These are phyloP conservation scores for Melanopsichium pennsylvanicum DNA, from an alignment of 1,284 basidiomycete genomes.

Conservation along the genomic window DNA sequence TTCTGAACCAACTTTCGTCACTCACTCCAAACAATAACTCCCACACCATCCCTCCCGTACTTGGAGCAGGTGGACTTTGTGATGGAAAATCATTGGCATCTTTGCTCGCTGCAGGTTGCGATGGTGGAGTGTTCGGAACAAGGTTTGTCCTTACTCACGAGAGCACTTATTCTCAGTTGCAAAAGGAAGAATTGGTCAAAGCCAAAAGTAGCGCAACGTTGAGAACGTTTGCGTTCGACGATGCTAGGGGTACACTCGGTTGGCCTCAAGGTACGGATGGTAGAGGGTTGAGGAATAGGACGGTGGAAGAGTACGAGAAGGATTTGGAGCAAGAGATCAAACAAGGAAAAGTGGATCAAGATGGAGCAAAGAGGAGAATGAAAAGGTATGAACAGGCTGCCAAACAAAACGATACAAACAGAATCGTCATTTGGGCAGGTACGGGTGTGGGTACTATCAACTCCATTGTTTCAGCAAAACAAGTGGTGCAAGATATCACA, in stretches of 20 bases:
- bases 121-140: constrained; percentile 61
- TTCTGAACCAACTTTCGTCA: constrained; percentile 9
- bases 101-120: constrained; percentile 53
- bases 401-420: constrained; percentile 40
- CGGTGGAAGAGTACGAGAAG: constrained; percentile 54
- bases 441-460: constrained; percentile 57
- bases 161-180: constrained; percentile 48
- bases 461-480: constrained; percentile 40
- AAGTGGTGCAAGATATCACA: constrained; percentile 47
- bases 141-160: constrained; percentile 61
- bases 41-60: constrained; percentile 22
- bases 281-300: constrained; percentile 52
- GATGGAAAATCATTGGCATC: constrained; percentile 50
- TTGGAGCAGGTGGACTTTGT: constrained; percentile 59
- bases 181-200: constrained; percentile 53
- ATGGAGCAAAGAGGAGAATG: constrained; percentile 34
- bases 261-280: constrained; percentile 63
- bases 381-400: constrained; percentile 55
- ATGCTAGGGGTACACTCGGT: constrained; percentile 58
- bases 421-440: constrained; percentile 62
- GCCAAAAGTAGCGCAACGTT: constrained; percentile 42
- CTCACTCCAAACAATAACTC: constrained; percentile 30
- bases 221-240: constrained; percentile 60
- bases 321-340: constrained; percentile 29
- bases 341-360: constrained; percentile 11